Evolutionary conservation across 371 early-diverging fungal species (phyloP), one percentile per base, ranked within the genome.

Genomic region (Umbelopsis sp.): DNA sequence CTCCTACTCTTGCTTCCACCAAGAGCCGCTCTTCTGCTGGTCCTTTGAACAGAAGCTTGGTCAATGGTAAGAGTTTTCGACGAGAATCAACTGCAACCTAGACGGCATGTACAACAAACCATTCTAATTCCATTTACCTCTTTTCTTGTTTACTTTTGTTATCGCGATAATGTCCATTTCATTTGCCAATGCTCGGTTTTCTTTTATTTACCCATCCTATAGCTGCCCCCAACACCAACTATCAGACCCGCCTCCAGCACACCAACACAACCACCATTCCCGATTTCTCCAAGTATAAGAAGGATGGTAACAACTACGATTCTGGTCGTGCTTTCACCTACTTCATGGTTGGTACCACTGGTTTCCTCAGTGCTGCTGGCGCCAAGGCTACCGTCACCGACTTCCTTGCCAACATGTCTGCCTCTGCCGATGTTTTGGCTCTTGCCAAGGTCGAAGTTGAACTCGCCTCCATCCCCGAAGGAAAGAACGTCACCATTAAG

Each of bases 371-470:
- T 69, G 95, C 97, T 63, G 87, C 91, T 22, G 93, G 92, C 63
- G 95, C 96, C 72, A 97, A 98, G 86, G 91, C 93, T 75, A 91
- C 95, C 65, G 97, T 97, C 64, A 88, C 89, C 67, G 96, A 96
- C 72, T 95, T 95, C 77, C 84, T 96, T 74, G 83, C 91, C 76
- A 93, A 93, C 86, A 86, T 97, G 91, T 87, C 95, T 44, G 96
- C 99, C 52, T 95, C 98, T 44, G 97, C 97, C 66, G 98, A 98
- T 88, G 97, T 97, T 41, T 86, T 98, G 80, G 99, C 99, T 68
- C 83, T 98, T 85, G 96, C 97, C 76, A 97, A 96, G 90, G 95
- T 94, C 44, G 99, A 98, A 88, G 93, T 98, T 37, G 95, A 96
- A 64, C 83, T 96, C 77, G 85, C 82, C 70, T 74, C 91, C 53